A percentile compares a stretch with the other conserved stretches of the same genome.
Evolutionary conservation across 2,329 filamentous ascomycete species (phyloP).

Genomic region (Mariannaea elegans): DNA sequence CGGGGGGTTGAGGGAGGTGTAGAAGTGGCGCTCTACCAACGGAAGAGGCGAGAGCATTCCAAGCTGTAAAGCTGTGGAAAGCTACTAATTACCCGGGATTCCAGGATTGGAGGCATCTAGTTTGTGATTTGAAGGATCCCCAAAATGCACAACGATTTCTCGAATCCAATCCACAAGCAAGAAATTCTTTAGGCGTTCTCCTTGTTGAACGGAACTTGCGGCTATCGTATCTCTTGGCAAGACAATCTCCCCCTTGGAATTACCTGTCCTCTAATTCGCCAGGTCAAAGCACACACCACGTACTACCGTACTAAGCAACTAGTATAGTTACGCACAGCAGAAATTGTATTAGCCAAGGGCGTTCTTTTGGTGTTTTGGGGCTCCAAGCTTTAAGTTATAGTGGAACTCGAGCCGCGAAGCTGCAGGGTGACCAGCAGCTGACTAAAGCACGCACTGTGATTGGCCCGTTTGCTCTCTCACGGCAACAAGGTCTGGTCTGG

Average conservation of each 20-base stretch:
- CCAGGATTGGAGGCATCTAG: neutral
- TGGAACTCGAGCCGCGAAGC: neutral
- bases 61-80: constrained; percentile 3
- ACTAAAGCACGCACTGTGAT: constrained; percentile 45
- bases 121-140: neutral
- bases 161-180: no score
- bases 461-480: constrained; percentile 30
- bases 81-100: neutral
- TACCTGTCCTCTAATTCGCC: constrained; percentile 10
- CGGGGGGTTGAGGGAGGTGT: constrained; percentile 47
- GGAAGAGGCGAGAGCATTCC: constrained; percentile 34
- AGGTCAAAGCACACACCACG: neutral
- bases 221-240: neutral
- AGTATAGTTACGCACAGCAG: neutral
- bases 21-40: constrained; percentile 39
- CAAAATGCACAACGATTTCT: no score
- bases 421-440: constrained; percentile 39
- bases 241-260: neutral
- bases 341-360: neutral
- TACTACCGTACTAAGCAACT: neutral
- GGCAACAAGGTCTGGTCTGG: neutral
- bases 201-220: neutral
- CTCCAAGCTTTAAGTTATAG: neutral
- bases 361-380: constrained; percentile 9
- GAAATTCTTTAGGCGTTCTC: no score